phyloP scores from a whole-genome alignment of 352 stramenopile genomes.

The Phytopythium litorale region DNA sequence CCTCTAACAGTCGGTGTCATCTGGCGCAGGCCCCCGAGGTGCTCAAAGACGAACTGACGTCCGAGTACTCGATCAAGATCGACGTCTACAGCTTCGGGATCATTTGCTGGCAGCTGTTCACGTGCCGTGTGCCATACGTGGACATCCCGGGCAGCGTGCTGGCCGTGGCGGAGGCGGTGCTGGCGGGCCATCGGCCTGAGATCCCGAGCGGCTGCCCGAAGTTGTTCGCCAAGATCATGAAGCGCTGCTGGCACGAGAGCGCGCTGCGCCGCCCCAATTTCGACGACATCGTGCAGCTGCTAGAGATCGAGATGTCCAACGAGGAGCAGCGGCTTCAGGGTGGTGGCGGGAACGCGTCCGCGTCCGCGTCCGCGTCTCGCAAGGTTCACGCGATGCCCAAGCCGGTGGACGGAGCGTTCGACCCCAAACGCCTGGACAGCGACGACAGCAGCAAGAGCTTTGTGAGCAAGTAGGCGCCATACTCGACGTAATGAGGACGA shows the following conservation, averaged over 20 bases:
- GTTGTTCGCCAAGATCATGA: constrained; percentile 82
- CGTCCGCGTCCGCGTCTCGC: not conserved
- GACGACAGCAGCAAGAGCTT: constrained; percentile 5
- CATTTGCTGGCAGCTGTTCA: constrained; percentile 83
- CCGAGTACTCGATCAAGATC: constrained; percentile 78
- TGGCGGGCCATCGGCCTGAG: constrained; percentile 51
- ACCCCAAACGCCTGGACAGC: constrained; percentile 2
- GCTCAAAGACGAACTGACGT: constrained; percentile 60
- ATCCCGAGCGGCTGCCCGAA: constrained; percentile 59
- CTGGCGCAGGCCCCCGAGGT: constrained; percentile 48
- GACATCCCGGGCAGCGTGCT: constrained; percentile 79
- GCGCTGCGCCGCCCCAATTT: constrained; percentile 64
- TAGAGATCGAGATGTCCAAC: constrained; percentile 66
- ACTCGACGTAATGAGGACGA: too few species aligned
- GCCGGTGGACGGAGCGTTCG: not conserved
- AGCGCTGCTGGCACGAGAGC: constrained; percentile 72
- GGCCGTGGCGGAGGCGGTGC: constrained; percentile 66
- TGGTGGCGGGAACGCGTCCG: constrained; percentile 2
- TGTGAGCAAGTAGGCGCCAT: not conserved
- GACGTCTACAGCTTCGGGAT: constrained; percentile 86
- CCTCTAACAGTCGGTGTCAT: not conserved
- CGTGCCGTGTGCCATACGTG: constrained; percentile 61
- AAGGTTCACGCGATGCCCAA: constrained; percentile 3
- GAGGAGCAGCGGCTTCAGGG: constrained; percentile 29
- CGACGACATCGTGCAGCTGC: constrained; percentile 72